Conservation (phyloP, 768 basidiomycete genomes). For the Trametes villosa region DNA sequence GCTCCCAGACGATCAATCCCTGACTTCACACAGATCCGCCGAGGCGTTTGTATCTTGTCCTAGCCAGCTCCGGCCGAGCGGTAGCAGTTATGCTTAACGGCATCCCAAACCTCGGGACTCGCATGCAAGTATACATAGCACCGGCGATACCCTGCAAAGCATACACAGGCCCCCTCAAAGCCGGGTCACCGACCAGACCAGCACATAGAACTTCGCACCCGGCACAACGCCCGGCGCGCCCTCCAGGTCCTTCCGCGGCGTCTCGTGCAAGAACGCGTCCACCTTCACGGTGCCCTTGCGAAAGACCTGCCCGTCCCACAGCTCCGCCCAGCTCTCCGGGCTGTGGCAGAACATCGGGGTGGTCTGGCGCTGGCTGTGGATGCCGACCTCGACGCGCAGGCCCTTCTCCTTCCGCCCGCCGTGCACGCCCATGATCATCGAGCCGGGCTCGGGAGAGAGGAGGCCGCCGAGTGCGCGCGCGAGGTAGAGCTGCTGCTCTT, state of each 20-base stretch:
- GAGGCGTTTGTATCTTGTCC: too few species aligned
- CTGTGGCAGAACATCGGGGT: constrained; percentile 37
- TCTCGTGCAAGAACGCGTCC: constrained; percentile 21
- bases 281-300: constrained; percentile 38
- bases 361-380: neutral
- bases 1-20: too few species aligned
- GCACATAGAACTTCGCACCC: constrained; percentile 18
- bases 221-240: neutral
- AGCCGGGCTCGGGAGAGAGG: constrained; percentile 45
- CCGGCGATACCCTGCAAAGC: neutral
- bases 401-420: constrained; percentile 38
- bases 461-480: constrained; percentile 45
- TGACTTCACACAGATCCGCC: too few species aligned
- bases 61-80: too few species aligned
- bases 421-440: constrained; percentile 49
- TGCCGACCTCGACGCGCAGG: neutral
- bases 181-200: constrained; percentile 32
- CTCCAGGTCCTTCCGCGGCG: constrained; percentile 8
- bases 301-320: constrained; percentile 45
- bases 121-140: too few species aligned
- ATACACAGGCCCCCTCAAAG: constrained; percentile 11
- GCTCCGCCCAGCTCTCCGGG: constrained; percentile 39
- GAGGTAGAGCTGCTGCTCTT: constrained; percentile 42
- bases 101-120: too few species aligned
- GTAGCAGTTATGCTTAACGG: too few species aligned